Evolutionary conservation across 306 rosid genomes (phyloP), one percentile per base, ranked within the genome.

Genomic region (Inga leiocalycina): DNA sequence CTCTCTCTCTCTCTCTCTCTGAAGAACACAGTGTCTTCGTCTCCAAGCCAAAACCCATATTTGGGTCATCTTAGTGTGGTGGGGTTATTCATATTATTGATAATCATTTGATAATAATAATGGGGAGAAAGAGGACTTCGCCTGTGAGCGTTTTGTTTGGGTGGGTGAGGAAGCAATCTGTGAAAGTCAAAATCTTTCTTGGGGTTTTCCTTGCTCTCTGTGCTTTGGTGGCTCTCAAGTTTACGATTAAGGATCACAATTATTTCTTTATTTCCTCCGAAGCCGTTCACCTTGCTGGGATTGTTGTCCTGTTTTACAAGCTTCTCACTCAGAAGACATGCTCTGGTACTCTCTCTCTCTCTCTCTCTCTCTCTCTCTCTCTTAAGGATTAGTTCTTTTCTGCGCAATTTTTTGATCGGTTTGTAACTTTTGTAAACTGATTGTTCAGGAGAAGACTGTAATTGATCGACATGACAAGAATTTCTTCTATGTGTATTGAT

Each of bases 321-420:
- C 97, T 95, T 84, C 83, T 89, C 52, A 89, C 86, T 66, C 88
- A 85, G 37, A 93, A 91, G 80, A 93, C 92, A 17, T 95, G 98
- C 80, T 91, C 98, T 66, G 99, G 99, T 93, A 88, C 41, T 22
- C 62, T 61, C 24, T 2, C 7, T 71, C 59, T 56, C 20, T 22
- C 71, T 5, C 32, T 16, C 3, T 2, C 7, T 71, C 59, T 56
- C 20, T 22, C 71, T 32, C 24, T 39, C 43, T 37, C 41, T 0
- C 0, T 27, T 27, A 39, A 39, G 43, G 8, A 39, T 39, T 39
- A 39, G 43, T 39, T 80, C 44, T 57, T 57, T 17, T 16, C 59
- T 54, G 67, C 5, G 44, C 4, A 15, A 20, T 10, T 61, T 32
- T 39, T 24, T 30, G 8, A 64, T 19, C 20, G 19, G 19, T 65